Conservation (phyloP, 257 asterid species). For the Fraxinus pennsylvanica region DNA sequence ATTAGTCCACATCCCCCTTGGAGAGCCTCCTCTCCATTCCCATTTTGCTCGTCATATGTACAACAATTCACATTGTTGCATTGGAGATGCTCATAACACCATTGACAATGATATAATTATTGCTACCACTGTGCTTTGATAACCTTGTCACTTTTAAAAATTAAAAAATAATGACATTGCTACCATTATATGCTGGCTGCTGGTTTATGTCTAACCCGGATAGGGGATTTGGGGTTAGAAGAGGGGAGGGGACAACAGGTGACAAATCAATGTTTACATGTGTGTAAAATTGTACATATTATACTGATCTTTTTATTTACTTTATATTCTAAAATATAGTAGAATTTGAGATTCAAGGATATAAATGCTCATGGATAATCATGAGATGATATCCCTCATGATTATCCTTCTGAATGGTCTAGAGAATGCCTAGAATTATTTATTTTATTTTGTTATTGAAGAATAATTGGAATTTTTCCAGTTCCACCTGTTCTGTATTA, state of each 20-base stretch:
- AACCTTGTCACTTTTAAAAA: not conserved
- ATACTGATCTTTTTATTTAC: constrained; percentile 4
- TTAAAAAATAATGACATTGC: not conserved
- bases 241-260: not conserved
- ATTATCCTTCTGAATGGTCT: not conserved
- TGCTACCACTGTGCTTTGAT: constrained; percentile 10
- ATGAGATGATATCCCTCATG: not conserved
- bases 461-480: not conserved
- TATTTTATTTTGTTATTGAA: not conserved
- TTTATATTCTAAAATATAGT: constrained; percentile 15
- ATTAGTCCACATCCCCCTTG: no score
- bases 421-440: not conserved
- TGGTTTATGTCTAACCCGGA: not conserved
- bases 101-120: not conserved
- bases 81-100: not conserved
- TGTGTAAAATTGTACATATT: not conserved
- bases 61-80: no score
- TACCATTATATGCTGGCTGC: not conserved
- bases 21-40: no score
- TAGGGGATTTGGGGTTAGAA: not conserved
- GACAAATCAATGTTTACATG: not conserved
- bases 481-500: not conserved
- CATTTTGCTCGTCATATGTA: no score
- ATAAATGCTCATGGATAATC: not conserved
- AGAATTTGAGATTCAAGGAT: constrained; percentile 21